Evolutionary conservation across 1,284 basidiomycete species (phyloP), one percentile per base, ranked within the genome.

Genomic region (Stygiomarasmius scandens): DNA sequence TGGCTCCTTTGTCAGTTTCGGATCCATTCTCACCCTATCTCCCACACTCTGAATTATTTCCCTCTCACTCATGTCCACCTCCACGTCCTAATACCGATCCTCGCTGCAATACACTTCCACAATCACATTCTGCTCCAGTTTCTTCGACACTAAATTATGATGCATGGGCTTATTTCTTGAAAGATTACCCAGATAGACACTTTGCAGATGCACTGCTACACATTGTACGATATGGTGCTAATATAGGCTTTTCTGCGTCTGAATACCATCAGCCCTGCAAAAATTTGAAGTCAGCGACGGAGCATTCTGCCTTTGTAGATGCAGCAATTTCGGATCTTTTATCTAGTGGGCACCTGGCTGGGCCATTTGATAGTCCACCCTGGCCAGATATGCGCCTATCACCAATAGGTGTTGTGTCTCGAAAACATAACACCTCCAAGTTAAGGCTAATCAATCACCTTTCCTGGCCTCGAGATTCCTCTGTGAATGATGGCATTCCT

Each of bases 171-270:
- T 63, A 53, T 41, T 68, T 66, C 52, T 47, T 71, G 36, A 27
- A 23, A 8, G 72, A 72, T 8, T 76, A 75, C 58, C 73, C 74
- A 3, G 68, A 74, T 51, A 61, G 58, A 6, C 14, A 14, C 0
- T 74, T 75, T 65, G 69, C 72, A 56, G 41, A 49, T 2, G 49
- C 67, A 0, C 41, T 75, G 43, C 38, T 70, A 9, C 61, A 71
- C 44, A 74, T 74, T 47, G 71, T 74, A 27, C 32, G 61, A 1
- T 61, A 56, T 54, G 69, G 73, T 45, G 67, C 68, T n/a, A 66
- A 67, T 48, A 63, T 74, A 49, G 73, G 72, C 14, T 75, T 71
- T 54, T 43, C 54, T 3, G 66, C 68, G 12, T 43, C 55, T 24
- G 43, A 60, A 20, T 27, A 43, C 12, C 19, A 58, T 20, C 61